Evolutionary conservation across 2,329 filamentous ascomycete genomes (phyloP).

Genomic region (Bipolaris bicolor): DNA sequence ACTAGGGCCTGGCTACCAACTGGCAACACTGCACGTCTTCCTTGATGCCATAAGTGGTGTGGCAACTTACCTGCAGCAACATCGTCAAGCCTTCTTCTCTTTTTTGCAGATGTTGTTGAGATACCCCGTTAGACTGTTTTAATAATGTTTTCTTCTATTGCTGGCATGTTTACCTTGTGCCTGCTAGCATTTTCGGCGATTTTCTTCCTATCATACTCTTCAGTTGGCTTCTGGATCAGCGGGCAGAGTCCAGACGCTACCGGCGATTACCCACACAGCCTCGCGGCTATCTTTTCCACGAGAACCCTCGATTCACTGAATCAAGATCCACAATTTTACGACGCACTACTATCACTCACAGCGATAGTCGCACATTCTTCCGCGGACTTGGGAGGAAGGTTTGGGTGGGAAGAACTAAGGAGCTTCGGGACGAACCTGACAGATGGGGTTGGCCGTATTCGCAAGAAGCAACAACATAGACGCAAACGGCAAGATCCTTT

Average conservation of each 20-base stretch:
- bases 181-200: slow-evolving; percentile 23
- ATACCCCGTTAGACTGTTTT: slow-evolving; percentile 18
- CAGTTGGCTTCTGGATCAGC: slow-evolving; percentile 23
- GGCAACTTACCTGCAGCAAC: slow-evolving; percentile 15
- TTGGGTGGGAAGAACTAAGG: slow-evolving; percentile 18
- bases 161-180: slow-evolving; percentile 34
- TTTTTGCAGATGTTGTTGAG: slow-evolving; percentile 12
- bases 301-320: slow-evolving; percentile 34
- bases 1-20: slow-evolving; percentile 10
- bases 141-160: slow-evolving; percentile 39
- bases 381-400: slow-evolving; percentile 23
- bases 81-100: slow-evolving; percentile 3
- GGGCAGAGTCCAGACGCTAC: slow-evolving; percentile 8
- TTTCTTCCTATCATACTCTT: slow-evolving; percentile 26
- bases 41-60: slow-evolving; percentile 9
- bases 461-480: slow-evolving; percentile 2
- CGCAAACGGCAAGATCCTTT: slow-evolving; percentile 16
- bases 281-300: slow-evolving; percentile 24
- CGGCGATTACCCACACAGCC: slow-evolving; percentile 9
- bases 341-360: slow-evolving; percentile 30
- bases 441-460: slow-evolving; percentile 20
- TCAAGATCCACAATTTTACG: slow-evolving; percentile 29
- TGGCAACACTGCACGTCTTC: slow-evolving; percentile 1
- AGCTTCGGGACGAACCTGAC: slow-evolving; percentile 27
- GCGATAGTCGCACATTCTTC: slow-evolving; percentile 31